Base-by-base conservation (phyloP, 495 filamentous ascomycete genomes). In the Chaetomium cochliodes region DNA sequence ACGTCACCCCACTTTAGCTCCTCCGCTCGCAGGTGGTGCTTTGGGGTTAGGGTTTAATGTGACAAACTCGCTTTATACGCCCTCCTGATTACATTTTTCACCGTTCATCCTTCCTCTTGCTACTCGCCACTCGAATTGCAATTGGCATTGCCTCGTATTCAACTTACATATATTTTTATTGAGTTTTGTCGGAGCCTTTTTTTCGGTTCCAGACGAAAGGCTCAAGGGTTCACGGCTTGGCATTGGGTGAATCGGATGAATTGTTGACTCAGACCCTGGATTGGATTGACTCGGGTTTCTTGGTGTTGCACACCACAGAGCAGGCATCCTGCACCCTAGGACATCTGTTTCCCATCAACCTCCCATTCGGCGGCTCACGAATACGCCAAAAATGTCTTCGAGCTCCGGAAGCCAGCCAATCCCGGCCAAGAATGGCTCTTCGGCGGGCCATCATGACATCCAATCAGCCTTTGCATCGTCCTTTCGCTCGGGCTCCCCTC, bases 401-500 rank as follows among this genome's bases (percentile, higher is more conserved):
- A 59, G 46, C 41, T 33, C 57, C 4, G 58, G 58, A 25, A 62
- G 47, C 50, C 42, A 54, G 53, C 66, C 66, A 57, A 68, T 68
- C 33, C 58, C 62, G 50, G 16, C 62, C 8, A 61, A 54, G n/a
- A 64, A 58, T 15, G 39, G 39, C 26, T 25, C 65, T 20, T 54
- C 58, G 9, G 26, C 56, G 11, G 18, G 18, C 13, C 52, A 47
- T 20, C 51, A 65, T 49, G 59, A 62, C 42, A 30, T 66, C 47
- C 65, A 64, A 33, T 51, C 70, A 25, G 62, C 64, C 28, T 59
- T 71, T n/a, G 58, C 73, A 7, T 68, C 73, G 11, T 79, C 79
- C 0, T 87, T 85, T 72, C 76, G 74, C n/a, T 82, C 86, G 28
- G 44, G 62, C 11, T 87, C 87, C 9, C 86, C 88, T 13, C 79